phyloP scores from a whole-genome alignment of 2,329 filamentous ascomycete genomes.

The Ophiostoma angusticollis region DNA sequence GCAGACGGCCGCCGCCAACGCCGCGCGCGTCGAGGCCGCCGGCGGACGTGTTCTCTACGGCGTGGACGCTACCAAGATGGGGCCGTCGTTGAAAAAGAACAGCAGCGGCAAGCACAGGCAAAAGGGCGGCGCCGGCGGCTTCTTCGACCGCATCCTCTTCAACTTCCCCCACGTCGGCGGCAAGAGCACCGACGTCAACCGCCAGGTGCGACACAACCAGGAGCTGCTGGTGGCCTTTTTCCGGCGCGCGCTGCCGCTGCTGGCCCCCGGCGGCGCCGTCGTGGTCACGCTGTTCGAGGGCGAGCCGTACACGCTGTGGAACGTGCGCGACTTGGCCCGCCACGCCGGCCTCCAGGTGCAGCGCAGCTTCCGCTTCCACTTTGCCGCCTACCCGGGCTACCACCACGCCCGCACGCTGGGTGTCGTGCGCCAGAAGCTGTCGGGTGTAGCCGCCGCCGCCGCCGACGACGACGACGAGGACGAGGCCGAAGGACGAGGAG shows the following conservation, averaged over 20 bases:
- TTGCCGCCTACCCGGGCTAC: constrained; percentile 59
- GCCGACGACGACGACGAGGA: background rate
- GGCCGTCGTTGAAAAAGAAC: constrained; percentile 23
- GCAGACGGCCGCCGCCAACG: constrained; percentile 48
- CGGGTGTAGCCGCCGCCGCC: constrained; percentile 18
- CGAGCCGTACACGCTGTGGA: constrained; percentile 93
- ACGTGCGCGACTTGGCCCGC: constrained; percentile 73
- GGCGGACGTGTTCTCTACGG: constrained; percentile 40
- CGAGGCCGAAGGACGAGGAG: background rate
- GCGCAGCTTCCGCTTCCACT: constrained; percentile 57
- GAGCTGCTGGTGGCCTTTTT: constrained; percentile 62
- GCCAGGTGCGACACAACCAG: constrained; percentile 88
- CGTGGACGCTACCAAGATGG: constrained; percentile 56
- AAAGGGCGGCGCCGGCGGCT: constrained; percentile 21
- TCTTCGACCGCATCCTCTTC: constrained; percentile 74
- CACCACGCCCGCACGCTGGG: constrained; percentile 61
- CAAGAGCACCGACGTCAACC: constrained; percentile 81
- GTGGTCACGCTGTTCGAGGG: constrained; percentile 85
- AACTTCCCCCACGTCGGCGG: constrained; percentile 97
- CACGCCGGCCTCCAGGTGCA: constrained; percentile 61
- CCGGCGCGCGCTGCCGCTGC: constrained; percentile 34
- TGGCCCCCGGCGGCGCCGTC: constrained; percentile 48
- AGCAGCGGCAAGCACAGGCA: constrained; percentile 16
- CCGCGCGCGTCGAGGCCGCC: constrained; percentile 36
- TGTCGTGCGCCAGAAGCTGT: constrained; percentile 37